Conservation (phyloP, 768 basidiomycete genomes). For the Cyclocybe aegerita region DNA sequence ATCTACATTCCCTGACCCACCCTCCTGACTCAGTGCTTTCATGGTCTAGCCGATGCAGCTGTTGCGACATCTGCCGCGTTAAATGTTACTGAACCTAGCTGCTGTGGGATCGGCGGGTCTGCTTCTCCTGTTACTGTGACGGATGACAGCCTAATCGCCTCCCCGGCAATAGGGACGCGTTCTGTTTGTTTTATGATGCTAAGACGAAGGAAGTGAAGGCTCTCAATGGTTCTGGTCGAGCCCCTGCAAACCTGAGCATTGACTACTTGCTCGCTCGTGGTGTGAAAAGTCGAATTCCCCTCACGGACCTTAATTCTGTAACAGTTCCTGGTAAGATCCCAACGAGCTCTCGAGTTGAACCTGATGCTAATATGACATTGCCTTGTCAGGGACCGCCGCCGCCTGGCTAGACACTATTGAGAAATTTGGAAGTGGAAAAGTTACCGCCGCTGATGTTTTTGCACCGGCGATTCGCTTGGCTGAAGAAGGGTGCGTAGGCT, state of each 20-base stretch:
- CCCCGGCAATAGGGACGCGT: conserved; percentile 63
- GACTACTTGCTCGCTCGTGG: conserved; percentile 73
- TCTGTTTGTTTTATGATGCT: conserved; percentile 91
- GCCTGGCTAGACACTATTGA: conserved; percentile 93
- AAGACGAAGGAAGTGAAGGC: conserved; percentile 80
- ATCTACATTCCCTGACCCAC: neutral
- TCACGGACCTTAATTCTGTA: conserved; percentile 85
- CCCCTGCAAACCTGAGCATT: conserved; percentile 77
- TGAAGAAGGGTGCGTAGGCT: conserved; percentile 73
- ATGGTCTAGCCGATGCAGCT: conserved; percentile 77
- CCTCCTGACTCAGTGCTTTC: neutral
- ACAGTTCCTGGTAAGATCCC: conserved; percentile 65
- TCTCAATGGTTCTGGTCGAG: conserved; percentile 89
- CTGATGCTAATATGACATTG: neutral
- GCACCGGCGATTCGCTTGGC: conserved; percentile 90
- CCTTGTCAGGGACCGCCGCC: conserved; percentile 74
- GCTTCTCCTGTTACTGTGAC: conserved; percentile 16
- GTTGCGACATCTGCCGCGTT: conserved; percentile 91
- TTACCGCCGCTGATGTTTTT: conserved; percentile 66
- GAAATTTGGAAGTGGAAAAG: conserved; percentile 74
- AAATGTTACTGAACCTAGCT: conserved; percentile 88
- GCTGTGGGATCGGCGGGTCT: conserved; percentile 91
- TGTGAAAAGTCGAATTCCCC: conserved; percentile 70
- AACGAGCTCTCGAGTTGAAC: neutral
- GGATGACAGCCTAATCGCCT: conserved; percentile 3